Base-by-base conservation (phyloP, 2,329 filamentous ascomycete species). In the Trichoderma pleuroti region DNA sequence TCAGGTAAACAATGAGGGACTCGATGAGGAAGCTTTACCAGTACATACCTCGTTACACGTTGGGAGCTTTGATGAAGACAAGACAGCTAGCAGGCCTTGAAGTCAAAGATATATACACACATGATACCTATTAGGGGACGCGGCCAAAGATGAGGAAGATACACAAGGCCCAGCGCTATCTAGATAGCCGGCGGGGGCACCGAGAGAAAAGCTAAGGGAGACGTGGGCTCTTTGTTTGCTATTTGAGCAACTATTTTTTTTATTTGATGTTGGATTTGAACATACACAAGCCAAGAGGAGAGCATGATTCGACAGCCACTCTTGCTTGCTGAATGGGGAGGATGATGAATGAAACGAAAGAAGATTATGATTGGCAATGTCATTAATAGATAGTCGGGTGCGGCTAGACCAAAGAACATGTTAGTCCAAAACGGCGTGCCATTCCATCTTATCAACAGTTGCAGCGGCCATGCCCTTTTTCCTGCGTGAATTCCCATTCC, bases 1-100 rank as follows among this genome's bases (percentile, higher is more conserved):
- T 98, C 86, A 86, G 88, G 81, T 91, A 84, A 81, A 63, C 28
- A 18, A 12, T 52, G 7, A 3, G 26, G 49, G 28, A 61, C 26
- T n/a, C 52, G 46, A 46, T 14, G 61, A 60, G 56, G 56, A 36
- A 49, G 56, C 56, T 49, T 60, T 49, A 36, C 28, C 28, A 61
- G 65, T 68, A 68, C 52, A 68, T 60, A 60, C 54, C 39, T 68
- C 32, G 64, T 54, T 34, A n/a, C 56, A 59, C 28, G 11, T 21
- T 52, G 21, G 21, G 65, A 60, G 68, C 60, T 67, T 65, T 64
- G 49, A 59, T 70, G 18, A 32, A 80, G 68, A 70, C 70, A 69
- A 68, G 54, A 49, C 54, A 49, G 59, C 46, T 14, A 49, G 36
- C 46, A 56, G 46, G 59, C 30, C 30, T 63, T 54, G 67, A 62